Evolutionary conservation across 257 asterid genomes (phyloP), one percentile per base, ranked within the genome.

Genomic region (Ajuga chamaepitys): DNA sequence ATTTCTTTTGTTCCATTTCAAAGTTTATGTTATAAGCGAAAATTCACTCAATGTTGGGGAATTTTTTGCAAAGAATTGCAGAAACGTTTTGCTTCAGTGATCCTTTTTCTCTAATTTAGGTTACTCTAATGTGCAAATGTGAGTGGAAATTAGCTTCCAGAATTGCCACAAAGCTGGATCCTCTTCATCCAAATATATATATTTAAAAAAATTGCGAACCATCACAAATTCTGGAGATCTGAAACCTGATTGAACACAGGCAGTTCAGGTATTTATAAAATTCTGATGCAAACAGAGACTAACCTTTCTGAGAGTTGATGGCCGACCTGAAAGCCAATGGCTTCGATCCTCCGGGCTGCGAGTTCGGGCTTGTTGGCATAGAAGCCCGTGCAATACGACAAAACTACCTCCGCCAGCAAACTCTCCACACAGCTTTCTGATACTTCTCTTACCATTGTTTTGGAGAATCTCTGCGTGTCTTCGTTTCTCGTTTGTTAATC

Each of bases 321-420:
- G 68, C 97, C 99, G 70, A 87, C 99, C 67, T 93, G 95, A 76
- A 87, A 93, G 16, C 96, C 97, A 21, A 89, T 87, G 74, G 99
- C 95, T 76, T 93, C 97, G 78, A 93, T 89, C 82, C 99, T 76
- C 7, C 95, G 95, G 14, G 97, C 97, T 42, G 99, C 97, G 50
- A 93, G 91, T 73, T 93, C 97, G 8, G 95, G 94, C 80, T 93
- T 93, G 82, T 72, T 80, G 74, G 96, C 96, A 58, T 85, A 93
- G 77, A 82, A 80, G 9, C 90, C 95, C 72, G 77, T 77, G 82
- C 96, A 84, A 69, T 87, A 93, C 22, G 88, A 75, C 9, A 95
- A 70, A 17, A 93, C 96, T 9, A 89, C 78, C 82, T 93, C 99
- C 37, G 92, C 87, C 54, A 93, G 77, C 70, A 93, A 78, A 76